Evolutionary conservation across 495 filamentous ascomycete species (phyloP), one percentile per base, ranked within the genome.

Genomic region (Evansstolkia leycettana): DNA sequence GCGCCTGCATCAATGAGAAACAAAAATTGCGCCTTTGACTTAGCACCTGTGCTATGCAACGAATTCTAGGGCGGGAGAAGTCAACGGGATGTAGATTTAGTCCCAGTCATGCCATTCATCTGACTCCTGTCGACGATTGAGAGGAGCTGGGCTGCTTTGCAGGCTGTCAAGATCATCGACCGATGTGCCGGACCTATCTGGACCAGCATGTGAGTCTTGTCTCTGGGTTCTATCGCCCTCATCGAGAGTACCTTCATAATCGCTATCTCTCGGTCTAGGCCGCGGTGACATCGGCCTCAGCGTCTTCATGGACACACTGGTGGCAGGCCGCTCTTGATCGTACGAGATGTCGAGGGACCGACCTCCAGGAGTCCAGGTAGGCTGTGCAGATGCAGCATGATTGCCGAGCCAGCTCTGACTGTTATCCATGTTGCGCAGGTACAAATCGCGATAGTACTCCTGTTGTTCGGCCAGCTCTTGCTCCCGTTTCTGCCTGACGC

Each of bases 401-500:
- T 46, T 42, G 14, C 54, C 58, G 1, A 46, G 32, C 60, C 60
- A 65, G 24, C 37, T 40, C 15, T 35, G 53, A 33, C 50, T 52
- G 25, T 58, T 62, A 33, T 60, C 42, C 46, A 54, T 38, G 29
- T 62, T 62, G 11, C 58, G 57, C 43, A 52, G 50, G 41, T 65
- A 65, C 23, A 65, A 30, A 36, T 65, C 58, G 0, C 52, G 53
- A 15, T 58, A 45, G 28, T 57, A 54, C 28, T 82, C 73, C 28
- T 73, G 61, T 36, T 73, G 65, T 1, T 52, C 45, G 5, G 39
- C 45, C 15, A 62, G 51, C 40, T 83, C 76, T 34, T 68, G 62
- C 32, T 77, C 71, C 11, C 82, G 62, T 41, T 76, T 69, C 3
- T 56, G 33, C 2, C 73, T 65, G 19, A 84, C 48, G 2, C 60